These are phyloP conservation scores for Achaetomiella virescens DNA, from an alignment of 495 filamentous ascomycete genomes.

Conservation along the genomic window DNA sequence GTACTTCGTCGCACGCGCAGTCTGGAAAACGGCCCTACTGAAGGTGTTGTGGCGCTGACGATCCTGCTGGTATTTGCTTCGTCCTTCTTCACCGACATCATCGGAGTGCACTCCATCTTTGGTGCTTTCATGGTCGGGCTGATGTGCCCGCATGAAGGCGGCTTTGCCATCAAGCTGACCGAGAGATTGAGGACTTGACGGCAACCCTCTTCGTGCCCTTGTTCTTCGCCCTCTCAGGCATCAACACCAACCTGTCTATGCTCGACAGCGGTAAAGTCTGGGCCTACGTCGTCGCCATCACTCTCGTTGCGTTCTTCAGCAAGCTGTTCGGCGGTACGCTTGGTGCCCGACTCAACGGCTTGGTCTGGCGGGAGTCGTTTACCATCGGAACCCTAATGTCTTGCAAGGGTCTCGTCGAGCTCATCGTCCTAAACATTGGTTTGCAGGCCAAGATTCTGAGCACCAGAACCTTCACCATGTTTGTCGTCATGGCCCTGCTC, in stretches of 20 bases:
- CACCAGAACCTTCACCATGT: slow-evolving; percentile 84
- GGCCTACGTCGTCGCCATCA: slow-evolving; percentile 86
- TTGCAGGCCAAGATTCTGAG: slow-evolving; percentile 83
- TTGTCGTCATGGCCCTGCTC: slow-evolving; percentile 88
- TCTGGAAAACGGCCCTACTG: slow-evolving; percentile 79
- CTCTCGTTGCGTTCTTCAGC: slow-evolving; percentile 70
- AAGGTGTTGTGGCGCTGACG: slow-evolving; percentile 73
- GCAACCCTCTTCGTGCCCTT: slow-evolving; percentile 76
- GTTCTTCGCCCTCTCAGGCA: slow-evolving; percentile 88
- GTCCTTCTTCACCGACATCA: slow-evolving; percentile 79
- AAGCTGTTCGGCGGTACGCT: slow-evolving; percentile 78
- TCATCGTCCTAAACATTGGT: slow-evolving; percentile 94
- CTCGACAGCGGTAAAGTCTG: slow-evolving; percentile 74
- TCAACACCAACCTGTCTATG: slow-evolving; percentile 79
- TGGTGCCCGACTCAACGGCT: slow-evolving; percentile 65
- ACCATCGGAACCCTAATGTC: slow-evolving; percentile 89
- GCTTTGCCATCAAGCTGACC: slow-evolving; percentile 85
- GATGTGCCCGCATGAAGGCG: slow-evolving; percentile 85
- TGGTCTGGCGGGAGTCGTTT: slow-evolving; percentile 87
- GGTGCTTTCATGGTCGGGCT: slow-evolving; percentile 78
- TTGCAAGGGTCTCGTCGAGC: slow-evolving; percentile 88
- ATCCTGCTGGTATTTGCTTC: slow-evolving; percentile 72
- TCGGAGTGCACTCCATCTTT: slow-evolving; percentile 80
- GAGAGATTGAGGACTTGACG: slow-evolving; percentile 88
- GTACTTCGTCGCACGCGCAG: slow-evolving; percentile 63